Evolutionary conservation across 306 rosid species (phyloP).

Genomic region (Canavalia gladiata): DNA sequence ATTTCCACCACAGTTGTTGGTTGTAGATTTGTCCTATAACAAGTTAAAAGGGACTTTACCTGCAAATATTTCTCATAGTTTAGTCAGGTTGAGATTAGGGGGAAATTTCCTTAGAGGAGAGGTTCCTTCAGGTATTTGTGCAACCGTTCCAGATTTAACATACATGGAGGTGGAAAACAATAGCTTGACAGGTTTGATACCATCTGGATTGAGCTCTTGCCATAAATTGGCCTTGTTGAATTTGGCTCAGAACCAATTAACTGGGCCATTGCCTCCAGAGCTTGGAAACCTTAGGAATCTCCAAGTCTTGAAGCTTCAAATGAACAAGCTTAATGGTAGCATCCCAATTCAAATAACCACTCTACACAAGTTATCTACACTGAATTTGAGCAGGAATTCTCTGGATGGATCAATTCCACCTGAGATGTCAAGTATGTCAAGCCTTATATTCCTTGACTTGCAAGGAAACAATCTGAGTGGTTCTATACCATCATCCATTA

Average conservation of each 20-base stretch:
- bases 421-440: constrained; percentile 50
- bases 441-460: constrained; percentile 57
- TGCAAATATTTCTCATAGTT: constrained; percentile 47
- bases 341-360: constrained; percentile 61
- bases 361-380: constrained; percentile 42
- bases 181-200: constrained; percentile 58
- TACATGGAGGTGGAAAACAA: constrained; percentile 80
- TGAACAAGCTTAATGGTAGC: constrained; percentile 61
- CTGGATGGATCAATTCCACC: constrained; percentile 72
- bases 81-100: constrained; percentile 81
- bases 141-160: constrained; percentile 30
- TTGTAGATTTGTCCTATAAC: constrained; percentile 76
- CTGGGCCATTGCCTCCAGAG: constrained; percentile 61
- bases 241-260: constrained; percentile 66
- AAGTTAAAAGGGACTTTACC: constrained; percentile 61
- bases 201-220: constrained; percentile 61
- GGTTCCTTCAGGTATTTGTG: constrained; percentile 51
- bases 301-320: constrained; percentile 72
- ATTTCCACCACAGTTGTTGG: constrained; percentile 51
- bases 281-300: constrained; percentile 65
- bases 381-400: constrained; percentile 78
- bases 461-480: constrained; percentile 69
- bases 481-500: constrained; percentile 58
- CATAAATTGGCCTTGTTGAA: constrained; percentile 65
- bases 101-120: constrained; percentile 55